Percentiles rank a stretch among this genome's conserved stretches.
Evolutionary conservation across 768 basidiomycete species (phyloP).

Genomic region (Naganishia friedmannii): DNA sequence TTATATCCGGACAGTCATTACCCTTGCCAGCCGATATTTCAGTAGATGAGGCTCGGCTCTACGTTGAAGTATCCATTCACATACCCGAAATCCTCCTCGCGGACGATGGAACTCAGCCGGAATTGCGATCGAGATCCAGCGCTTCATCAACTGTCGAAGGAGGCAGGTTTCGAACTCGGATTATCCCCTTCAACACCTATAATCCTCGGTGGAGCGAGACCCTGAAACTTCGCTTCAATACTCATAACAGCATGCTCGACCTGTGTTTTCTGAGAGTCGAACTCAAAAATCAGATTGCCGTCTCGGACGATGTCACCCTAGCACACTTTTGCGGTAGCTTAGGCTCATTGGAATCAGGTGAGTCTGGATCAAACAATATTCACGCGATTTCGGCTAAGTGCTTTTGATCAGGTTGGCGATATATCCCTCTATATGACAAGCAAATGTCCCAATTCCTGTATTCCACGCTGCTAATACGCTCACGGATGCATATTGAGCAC

Average conservation of each 20-base stretch:
- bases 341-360: slow-evolving; percentile 70
- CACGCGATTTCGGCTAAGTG: neutral
- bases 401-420: slow-evolving; percentile 68
- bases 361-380: slow-evolving; percentile 36
- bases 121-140: slow-evolving; percentile 18
- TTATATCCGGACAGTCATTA: slow-evolving; percentile 87
- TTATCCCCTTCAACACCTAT: slow-evolving; percentile 82
- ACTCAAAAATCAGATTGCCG: slow-evolving; percentile 64
- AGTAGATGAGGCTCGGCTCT: slow-evolving; percentile 55
- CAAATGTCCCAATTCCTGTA: slow-evolving; percentile 86
- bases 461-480: slow-evolving; percentile 64
- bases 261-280: slow-evolving; percentile 79
- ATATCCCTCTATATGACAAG: slow-evolving; percentile 82
- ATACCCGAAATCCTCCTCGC: slow-evolving; percentile 58
- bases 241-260: slow-evolving; percentile 65
- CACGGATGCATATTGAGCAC: neutral
- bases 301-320: slow-evolving; percentile 63
- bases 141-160: slow-evolving; percentile 2
- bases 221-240: slow-evolving; percentile 61
- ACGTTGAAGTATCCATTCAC: slow-evolving; percentile 74
- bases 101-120: neutral
- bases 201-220: slow-evolving; percentile 82
- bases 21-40: slow-evolving; percentile 66
- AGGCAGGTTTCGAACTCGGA: slow-evolving; percentile 57
- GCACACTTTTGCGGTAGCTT: slow-evolving; percentile 72